Evolutionary conservation across 2,329 filamentous ascomycete genomes (phyloP).

Genomic region (Graphium sp.): DNA sequence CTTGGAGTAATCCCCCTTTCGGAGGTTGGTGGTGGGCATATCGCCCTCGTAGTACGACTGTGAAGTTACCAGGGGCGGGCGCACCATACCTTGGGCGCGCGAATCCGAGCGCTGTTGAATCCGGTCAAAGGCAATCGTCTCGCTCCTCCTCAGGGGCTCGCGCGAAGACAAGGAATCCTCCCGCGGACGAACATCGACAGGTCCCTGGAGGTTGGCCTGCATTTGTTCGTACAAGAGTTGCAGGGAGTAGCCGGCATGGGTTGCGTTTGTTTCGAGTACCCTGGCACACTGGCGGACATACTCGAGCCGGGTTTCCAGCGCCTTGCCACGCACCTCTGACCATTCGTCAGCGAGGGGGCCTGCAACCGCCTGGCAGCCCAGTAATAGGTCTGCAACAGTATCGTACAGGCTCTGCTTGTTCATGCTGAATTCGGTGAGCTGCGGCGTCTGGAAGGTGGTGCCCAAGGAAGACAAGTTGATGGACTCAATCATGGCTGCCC

Average conservation of each 20-base stretch:
- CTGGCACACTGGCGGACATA: constrained; percentile 62
- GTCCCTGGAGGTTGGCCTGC: constrained; percentile 10
- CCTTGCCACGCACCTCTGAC: constrained; percentile 80
- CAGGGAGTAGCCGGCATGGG: constrained; percentile 74
- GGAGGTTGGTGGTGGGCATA: constrained; percentile 27
- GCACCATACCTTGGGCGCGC: constrained; percentile 18
- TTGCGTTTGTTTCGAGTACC: constrained; percentile 72
- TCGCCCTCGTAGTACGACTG: constrained; percentile 53
- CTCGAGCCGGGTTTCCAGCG: constrained; percentile 71
- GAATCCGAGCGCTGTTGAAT: constrained; percentile 41
- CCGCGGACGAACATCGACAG: constrained; percentile 16
- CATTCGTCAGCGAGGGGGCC: constrained; percentile 88
- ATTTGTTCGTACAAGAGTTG: constrained; percentile 77
- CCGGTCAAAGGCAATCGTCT: constrained; percentile 36
- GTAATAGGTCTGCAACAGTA: constrained; percentile 72
- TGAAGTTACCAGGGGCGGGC: constrained; percentile 32
- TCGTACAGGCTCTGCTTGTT: constrained; percentile 94
- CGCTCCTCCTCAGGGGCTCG: constrained; percentile 37
- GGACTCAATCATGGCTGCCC: constrained; percentile 79
- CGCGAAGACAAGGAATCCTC: constrained; percentile 29
- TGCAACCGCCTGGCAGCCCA: constrained; percentile 81
- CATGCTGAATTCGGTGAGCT: constrained; percentile 70
- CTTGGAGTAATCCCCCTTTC: constrained; percentile 46
- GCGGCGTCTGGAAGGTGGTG: constrained; percentile 65
- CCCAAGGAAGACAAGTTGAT: constrained; percentile 72